Evolutionary conservation across 1,284 basidiomycete species (phyloP).

Genomic region (Cryptococcus sp.): DNA sequence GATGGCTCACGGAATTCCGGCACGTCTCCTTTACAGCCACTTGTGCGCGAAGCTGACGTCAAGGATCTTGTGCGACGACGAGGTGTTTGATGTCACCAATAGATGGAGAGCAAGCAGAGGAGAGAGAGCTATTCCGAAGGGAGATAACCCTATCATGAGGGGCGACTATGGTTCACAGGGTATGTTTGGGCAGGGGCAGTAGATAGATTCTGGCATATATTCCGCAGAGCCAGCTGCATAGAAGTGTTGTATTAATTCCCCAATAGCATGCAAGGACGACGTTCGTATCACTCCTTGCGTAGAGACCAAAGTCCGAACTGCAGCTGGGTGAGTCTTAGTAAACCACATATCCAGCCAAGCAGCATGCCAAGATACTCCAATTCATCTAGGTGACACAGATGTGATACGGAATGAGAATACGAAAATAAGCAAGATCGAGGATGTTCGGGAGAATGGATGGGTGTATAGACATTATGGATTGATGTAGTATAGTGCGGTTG

Average conservation of each 20-base stretch:
- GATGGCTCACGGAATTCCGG: slow-evolving; percentile 75
- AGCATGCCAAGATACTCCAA: too few species aligned
- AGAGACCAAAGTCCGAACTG: too few species aligned
- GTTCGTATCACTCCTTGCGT: too few species aligned
- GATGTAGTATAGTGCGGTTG: not conserved
- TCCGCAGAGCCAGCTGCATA: too few species aligned
- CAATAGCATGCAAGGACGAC: too few species aligned
- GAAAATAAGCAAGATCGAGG: not conserved
- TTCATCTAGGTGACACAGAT: too few species aligned
- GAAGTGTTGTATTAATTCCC: too few species aligned
- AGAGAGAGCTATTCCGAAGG: slow-evolving; percentile 3
- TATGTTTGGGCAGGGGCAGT: not conserved
- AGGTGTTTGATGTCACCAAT: slow-evolving; percentile 8
- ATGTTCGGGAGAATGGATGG: not conserved
- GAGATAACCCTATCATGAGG: not conserved
- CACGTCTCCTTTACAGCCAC: slow-evolving; percentile 46
- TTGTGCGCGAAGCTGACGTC: not conserved
- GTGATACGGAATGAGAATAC: too few species aligned
- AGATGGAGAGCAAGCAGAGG: slow-evolving; percentile 12
- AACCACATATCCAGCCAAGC: too few species aligned
- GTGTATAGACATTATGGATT: not conserved
- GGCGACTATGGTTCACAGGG: not conserved
- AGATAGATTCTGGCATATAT: too few species aligned
- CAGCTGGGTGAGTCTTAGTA: too few species aligned
- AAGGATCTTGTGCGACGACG: slow-evolving; percentile 11